phyloP scores from a whole-genome alignment of 2,329 filamentous ascomycete species.

The Ceratocystis cubensis region DNA sequence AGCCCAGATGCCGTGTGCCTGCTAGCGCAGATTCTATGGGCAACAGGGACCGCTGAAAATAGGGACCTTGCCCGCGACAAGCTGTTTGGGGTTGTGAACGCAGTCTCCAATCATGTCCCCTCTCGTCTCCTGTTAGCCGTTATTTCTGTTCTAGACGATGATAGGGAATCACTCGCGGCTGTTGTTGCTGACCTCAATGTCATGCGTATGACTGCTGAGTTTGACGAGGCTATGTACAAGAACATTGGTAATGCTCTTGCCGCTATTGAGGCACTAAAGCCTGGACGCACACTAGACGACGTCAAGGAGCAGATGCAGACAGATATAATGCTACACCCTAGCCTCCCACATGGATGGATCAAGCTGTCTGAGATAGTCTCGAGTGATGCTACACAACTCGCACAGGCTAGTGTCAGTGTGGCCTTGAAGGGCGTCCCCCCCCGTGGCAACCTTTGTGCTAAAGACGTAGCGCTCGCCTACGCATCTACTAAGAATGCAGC shows the following conservation, averaged over 20 bases:
- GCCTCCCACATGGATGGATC: conserved; percentile 69
- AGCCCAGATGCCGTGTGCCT: conserved; percentile 78
- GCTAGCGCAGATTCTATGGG: conserved; percentile 86
- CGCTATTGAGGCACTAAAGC: conserved; percentile 53
- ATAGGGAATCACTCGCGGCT: conserved; percentile 66
- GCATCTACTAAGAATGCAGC: conserved; percentile 56
- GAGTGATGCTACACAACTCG: conserved; percentile 55
- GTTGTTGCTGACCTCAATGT: conserved; percentile 64
- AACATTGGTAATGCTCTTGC: conserved; percentile 62
- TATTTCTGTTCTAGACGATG: conserved; percentile 68
- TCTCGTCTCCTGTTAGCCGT: conserved; percentile 71
- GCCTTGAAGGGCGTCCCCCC: conserved; percentile 64
- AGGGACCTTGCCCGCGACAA: conserved; percentile 64
- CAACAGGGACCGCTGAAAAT: conserved; percentile 63
- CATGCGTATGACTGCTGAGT: conserved; percentile 54
- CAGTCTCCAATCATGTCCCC: conserved; percentile 60
- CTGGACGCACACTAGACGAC: conserved; percentile 37
- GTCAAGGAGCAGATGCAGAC: conserved; percentile 54
- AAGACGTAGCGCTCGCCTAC: conserved; percentile 60
- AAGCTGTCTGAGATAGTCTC: conserved; percentile 52
- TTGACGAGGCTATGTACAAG: conserved; percentile 51
- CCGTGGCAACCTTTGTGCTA: conserved; percentile 51
- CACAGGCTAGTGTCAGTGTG: conserved; percentile 47
- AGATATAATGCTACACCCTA: conserved; percentile 69
- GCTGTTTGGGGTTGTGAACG: conserved; percentile 68